phyloP scores from a whole-genome alignment of 495 filamentous ascomycete species.

The Xylaria cubensis region DNA sequence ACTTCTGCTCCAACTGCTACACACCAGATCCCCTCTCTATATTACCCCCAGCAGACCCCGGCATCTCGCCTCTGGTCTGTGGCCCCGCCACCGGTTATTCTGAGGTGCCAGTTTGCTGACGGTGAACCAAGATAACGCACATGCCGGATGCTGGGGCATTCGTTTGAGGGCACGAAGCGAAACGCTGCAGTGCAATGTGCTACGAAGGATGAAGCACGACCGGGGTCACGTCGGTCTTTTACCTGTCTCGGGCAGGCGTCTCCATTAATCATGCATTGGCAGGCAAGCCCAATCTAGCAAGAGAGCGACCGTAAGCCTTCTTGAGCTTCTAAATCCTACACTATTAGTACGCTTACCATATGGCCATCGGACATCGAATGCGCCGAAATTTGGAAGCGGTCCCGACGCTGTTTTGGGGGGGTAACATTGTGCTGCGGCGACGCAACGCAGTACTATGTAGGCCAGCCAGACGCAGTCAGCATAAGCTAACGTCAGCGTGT shows the following conservation, averaged over 20 bases:
- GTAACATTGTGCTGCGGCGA: background rate
- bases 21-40: background rate
- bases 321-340: constrained; percentile 14
- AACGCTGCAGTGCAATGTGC: constrained; percentile 3
- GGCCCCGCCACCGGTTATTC: background rate
- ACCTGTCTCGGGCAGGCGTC: constrained; percentile 6
- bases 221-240: background rate
- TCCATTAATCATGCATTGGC: constrained; percentile 7
- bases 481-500: constrained; percentile 11
- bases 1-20: background rate
- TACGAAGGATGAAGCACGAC: constrained; percentile 13
- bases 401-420: background rate
- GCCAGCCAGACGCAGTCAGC: constrained; percentile 16
- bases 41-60: background rate
- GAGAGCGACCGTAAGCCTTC: constrained; percentile 9
- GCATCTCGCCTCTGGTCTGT: background rate
- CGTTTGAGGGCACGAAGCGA: background rate
- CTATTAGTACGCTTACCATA: constrained; percentile 1
- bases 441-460: background rate
- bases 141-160: background rate
- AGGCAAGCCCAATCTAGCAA: constrained; percentile 1
- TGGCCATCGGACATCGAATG: constrained; percentile 5
- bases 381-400: constrained; percentile 1
- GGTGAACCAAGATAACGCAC: background rate
- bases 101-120: background rate